Evolutionary conservation across 768 basidiomycete genomes (phyloP).

Genomic region (Trametes cingulata): DNA sequence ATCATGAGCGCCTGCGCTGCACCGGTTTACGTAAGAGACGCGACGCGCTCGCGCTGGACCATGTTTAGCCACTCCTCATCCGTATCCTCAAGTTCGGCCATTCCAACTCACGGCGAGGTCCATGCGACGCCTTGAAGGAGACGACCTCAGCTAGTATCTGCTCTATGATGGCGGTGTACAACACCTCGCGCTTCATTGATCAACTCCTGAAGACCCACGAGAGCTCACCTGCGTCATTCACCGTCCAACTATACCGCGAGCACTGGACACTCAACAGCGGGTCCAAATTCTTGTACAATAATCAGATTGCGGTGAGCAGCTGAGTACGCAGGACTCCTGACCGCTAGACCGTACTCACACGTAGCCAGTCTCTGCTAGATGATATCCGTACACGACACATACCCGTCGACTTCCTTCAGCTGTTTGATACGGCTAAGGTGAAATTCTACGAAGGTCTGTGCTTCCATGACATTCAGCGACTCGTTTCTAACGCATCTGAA

Average conservation of each 20-base stretch:
- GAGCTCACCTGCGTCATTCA: conserved; percentile 67
- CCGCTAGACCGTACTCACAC: background rate
- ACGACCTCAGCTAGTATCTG: background rate
- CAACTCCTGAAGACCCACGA: conserved; percentile 61
- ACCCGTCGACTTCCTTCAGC: conserved; percentile 81
- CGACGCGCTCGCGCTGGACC: background rate
- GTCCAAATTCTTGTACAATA: conserved; percentile 79
- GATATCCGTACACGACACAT: conserved; percentile 82
- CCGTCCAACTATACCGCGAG: conserved; percentile 75
- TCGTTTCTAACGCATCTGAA: background rate
- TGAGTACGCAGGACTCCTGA: background rate
- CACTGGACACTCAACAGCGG: conserved; percentile 83
- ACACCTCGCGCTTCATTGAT: conserved; percentile 64
- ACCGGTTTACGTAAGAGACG: conserved; percentile 21
- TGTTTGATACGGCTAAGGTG: conserved; percentile 70
- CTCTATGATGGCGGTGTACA: conserved; percentile 64
- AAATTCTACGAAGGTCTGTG: conserved; percentile 82
- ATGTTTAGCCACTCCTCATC: conserved; percentile 14
- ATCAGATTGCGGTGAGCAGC: conserved; percentile 60
- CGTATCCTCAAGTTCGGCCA: conserved; percentile 1
- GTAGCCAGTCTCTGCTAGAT: conserved; percentile 68
- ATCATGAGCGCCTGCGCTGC: background rate
- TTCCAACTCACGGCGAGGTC: background rate
- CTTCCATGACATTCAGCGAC: background rate
- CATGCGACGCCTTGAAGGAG: no score